Evolutionary conservation across 257 asterid species (phyloP), one percentile per base, ranked within the genome.

Genomic region (Cinchona pubescens): DNA sequence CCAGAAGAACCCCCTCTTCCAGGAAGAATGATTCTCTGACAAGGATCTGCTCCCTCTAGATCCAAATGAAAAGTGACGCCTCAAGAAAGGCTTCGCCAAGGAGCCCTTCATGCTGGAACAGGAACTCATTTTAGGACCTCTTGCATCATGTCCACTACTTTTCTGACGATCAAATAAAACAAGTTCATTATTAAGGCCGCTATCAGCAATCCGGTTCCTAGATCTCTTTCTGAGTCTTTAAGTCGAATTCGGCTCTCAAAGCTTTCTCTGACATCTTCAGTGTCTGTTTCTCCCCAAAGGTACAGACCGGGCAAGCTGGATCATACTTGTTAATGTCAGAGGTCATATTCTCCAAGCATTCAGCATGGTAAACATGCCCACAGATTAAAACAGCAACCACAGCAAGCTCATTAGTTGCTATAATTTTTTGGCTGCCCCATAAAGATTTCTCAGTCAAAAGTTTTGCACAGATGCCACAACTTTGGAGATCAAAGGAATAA

Each of bases 281-380:
- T 15, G 88, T 79, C 72, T 83, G 91, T 82, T 92, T 95, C 90
- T 85, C 97, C 69, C 99, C 99, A 66, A 75, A 88, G 51, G 99
- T 91, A 82, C 99, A 95, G 73, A 92, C 89, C 0, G 99, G 99
- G 83, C 99, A 95, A 64, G 85, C 79, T 0, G 98, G 98, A 70
- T 95, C 98, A 23, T 86, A 95, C 87, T 91, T 95, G 74, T 84
- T 84, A 73, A 88, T 78, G 56, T 95, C 98, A 69, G 92, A 80
- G 6, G 99, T 92, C 99, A 92, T 88, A 72, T 82, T 84, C 84
- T 95, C 99, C 87, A 95, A 80, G 84, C 99, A 95, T 68, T 95
- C 99, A 14, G 94, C 92, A 79, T 95, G 99, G 84, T 88, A 92
- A 75, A 82, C 97, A 61, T 95, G 99, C 23, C 96, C 98, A 72